A percentile compares a stretch with the other conserved stretches of the same genome.
Conservation (phyloP, 441 rosid genomes). For the Pelargonium citronellum region DNA sequence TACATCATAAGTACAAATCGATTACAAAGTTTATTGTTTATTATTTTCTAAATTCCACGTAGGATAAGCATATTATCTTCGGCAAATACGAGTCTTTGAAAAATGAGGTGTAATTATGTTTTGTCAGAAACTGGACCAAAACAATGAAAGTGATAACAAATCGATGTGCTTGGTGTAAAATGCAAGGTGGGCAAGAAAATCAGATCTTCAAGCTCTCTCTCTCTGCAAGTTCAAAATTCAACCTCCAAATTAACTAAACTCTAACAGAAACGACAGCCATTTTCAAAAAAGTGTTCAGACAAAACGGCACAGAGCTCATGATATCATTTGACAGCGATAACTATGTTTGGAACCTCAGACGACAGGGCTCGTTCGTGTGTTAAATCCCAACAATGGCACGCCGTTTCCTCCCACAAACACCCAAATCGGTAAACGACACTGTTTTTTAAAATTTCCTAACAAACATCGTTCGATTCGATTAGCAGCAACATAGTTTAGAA, state of each 20-base stretch:
- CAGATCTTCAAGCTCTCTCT: not conserved
- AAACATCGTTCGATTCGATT: constrained; percentile 5
- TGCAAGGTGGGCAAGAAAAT: not conserved
- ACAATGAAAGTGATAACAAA: not conserved
- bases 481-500: not conserved
- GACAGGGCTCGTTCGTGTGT: not conserved
- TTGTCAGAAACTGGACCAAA: no score
- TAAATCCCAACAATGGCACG: not conserved
- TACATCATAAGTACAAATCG: no score
- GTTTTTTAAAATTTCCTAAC: not conserved
- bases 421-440: constrained; percentile 6
- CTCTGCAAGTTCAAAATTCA: not conserved
- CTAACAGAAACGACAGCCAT: not conserved
- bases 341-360: constrained; percentile 1
- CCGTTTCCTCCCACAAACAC: not conserved
- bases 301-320: constrained; percentile 5
- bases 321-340: not conserved
- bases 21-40: no score
- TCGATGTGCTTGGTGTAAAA: not conserved
- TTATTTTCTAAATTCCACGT: no score
- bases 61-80: no score
- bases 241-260: not conserved
- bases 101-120: no score
- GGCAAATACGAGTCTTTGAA: no score
- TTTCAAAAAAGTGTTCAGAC: not conserved